Conservation (phyloP, 2,329 filamentous ascomycete genomes). For the Botrytis fragariae region DNA sequence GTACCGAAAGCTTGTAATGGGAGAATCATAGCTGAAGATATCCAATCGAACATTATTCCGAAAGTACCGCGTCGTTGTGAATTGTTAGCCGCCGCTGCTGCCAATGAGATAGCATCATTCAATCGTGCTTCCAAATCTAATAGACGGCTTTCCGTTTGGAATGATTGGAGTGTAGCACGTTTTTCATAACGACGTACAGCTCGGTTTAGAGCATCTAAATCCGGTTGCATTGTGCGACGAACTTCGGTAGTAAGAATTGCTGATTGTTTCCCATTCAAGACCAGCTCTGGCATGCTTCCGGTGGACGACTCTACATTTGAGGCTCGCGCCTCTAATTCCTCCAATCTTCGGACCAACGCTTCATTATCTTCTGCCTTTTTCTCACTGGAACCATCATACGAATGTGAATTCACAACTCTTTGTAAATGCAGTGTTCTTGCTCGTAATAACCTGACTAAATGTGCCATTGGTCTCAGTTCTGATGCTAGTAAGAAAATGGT, state of each 20-base stretch:
- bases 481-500: conserved; percentile 86
- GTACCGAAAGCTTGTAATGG: conserved; percentile 33
- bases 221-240: conserved; percentile 67
- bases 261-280: conserved; percentile 42
- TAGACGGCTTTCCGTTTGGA: conserved; percentile 74
- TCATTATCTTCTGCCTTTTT: conserved; percentile 44
- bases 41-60: conserved; percentile 34
- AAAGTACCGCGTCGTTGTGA: conserved; percentile 29
- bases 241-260: conserved; percentile 52
- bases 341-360: conserved; percentile 63
- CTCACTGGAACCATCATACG: conserved; percentile 41
- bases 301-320: conserved; percentile 40
- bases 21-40: conserved; percentile 30
- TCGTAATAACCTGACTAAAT: conserved; percentile 77
- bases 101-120: conserved; percentile 76
- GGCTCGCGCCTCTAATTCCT: conserved; percentile 63
- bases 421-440: conserved; percentile 79
- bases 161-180: conserved; percentile 70
- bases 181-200: conserved; percentile 92
- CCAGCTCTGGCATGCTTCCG: conserved; percentile 34
- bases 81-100: conserved; percentile 64
- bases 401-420: conserved; percentile 60
- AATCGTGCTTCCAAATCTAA: conserved; percentile 68
- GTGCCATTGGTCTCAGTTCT: conserved; percentile 78
- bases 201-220: conserved; percentile 83